Percentiles rank a stretch among this genome's conserved stretches.
Evolutionary conservation across 805 yeast genomes (phyloP).

Genomic region (Starmerella vitae): DNA sequence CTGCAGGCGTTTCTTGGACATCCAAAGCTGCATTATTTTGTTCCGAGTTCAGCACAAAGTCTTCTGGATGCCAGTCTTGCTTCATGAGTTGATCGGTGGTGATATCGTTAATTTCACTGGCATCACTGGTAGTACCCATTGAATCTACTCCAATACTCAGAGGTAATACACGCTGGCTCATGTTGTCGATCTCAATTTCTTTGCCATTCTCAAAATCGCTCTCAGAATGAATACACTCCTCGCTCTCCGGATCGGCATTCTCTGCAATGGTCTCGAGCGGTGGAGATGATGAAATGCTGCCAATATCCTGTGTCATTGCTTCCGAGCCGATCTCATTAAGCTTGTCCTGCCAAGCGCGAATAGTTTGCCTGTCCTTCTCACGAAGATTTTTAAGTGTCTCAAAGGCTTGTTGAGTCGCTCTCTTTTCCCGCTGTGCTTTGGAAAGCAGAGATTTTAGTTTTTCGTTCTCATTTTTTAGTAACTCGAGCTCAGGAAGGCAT

Average conservation of each 20-base stretch:
- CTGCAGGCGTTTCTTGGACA: slow-evolving; percentile 15
- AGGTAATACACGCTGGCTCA: not conserved
- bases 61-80: slow-evolving; percentile 13
- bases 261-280: not conserved
- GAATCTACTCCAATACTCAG: not conserved
- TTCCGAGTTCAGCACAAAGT: slow-evolving; percentile 6
- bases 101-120: not conserved
- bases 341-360: slow-evolving; percentile 6
- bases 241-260: not conserved
- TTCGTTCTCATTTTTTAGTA: not conserved
- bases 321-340: slow-evolving; percentile 2
- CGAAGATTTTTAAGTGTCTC: slow-evolving; percentile 2
- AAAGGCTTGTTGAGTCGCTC: slow-evolving; percentile 4
- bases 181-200: not conserved
- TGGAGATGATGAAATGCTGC: slow-evolving; percentile 7
- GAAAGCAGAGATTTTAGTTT: not conserved
- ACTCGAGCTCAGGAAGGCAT: too few relatives aligned
- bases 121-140: not conserved
- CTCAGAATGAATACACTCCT: not conserved
- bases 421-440: not conserved
- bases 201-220: not conserved
- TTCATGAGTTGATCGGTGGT: not conserved
- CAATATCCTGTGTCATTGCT: slow-evolving; percentile 5
- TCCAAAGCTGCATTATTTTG: not conserved
- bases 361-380: slow-evolving; percentile 4